Evolutionary conservation across 2,329 filamentous ascomycete genomes (phyloP).

Genomic region (Phyllosticta paracitricarpa): DNA sequence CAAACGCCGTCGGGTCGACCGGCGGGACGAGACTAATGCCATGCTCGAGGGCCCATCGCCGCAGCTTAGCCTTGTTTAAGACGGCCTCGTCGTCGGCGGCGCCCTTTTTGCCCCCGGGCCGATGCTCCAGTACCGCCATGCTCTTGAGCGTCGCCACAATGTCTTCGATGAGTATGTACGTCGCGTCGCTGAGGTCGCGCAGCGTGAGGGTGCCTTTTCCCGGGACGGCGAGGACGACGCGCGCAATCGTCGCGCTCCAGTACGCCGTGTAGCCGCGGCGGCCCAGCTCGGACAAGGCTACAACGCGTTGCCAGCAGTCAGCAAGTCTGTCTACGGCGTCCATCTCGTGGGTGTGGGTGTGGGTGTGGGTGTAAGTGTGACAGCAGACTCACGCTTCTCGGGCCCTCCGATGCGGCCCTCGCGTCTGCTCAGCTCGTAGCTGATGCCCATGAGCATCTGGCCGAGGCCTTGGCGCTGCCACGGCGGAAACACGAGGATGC

Average conservation of each 20-base stretch:
- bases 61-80: conserved; percentile 8
- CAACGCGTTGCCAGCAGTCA: not conserved
- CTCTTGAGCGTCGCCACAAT: conserved; percentile 67
- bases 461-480: conserved; percentile 90
- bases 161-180: conserved; percentile 79
- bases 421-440: conserved; percentile 79
- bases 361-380: not conserved
- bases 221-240: conserved; percentile 45
- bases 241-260: conserved; percentile 75
- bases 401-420: conserved; percentile 82
- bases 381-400: conserved; percentile 56
- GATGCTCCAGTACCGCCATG: conserved; percentile 45
- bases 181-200: conserved; percentile 61
- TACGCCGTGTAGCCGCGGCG: conserved; percentile 72
- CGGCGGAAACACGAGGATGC: conserved; percentile 89
- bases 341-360: too few species aligned
- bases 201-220: conserved; percentile 50
- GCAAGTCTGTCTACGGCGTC: too few species aligned
- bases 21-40: conserved; percentile 6
- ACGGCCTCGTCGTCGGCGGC: not conserved
- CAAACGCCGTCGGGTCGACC: conserved; percentile 1
- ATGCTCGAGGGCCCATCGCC: conserved; percentile 7
- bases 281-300: conserved; percentile 71
- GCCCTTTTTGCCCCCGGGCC: not conserved
- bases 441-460: conserved; percentile 80